Evolutionary conservation across 1,139 yeast genomes (phyloP), one percentile per base, ranked within the genome.

Genomic region (Candida sp.): DNA sequence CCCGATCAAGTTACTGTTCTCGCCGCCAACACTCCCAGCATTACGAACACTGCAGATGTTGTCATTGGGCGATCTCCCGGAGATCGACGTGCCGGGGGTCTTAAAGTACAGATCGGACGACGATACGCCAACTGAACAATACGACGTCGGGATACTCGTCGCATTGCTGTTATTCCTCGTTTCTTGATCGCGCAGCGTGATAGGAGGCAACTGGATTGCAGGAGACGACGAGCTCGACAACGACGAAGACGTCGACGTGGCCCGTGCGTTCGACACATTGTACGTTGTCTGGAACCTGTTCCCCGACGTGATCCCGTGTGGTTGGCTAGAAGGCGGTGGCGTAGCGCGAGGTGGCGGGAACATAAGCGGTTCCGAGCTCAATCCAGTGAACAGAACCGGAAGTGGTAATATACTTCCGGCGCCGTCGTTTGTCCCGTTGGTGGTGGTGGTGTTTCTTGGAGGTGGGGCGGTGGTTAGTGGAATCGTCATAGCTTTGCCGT

Each of bases 191-290:
- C 39, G 49, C 25, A 55, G 46, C n/a, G 43, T 42, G 23, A 57
- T 48, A 12, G 61, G 60, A 7, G 61, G 61, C 28, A 58, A 42
- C 42, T 58, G 60, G n/a, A 27, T 38, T 3, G 47, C 25, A 7
- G 54, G 49, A 17, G 17, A 17, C 17, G 17, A 17, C 17, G 17
- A 17, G 17, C 17, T 17, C 17, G 17, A 17, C 17, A 17, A 17
- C 17, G 17, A 17, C 4, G 54, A 47, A 22, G 42, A 5, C 6
- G 46, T 48, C 5, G 48, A 50, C 48, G 56, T 47, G 7, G 57
- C 17, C 17, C 17, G 17, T 17, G 17, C 42, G 35, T 54, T 41
- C 17, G 58, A 51, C 7, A 53, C 45, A 42, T 47, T 51, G 35
- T 53, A 48, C 9, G 39, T 39, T 2, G 58, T 53, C 7, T 50